Evolutionary conservation across 2,329 filamentous ascomycete genomes (phyloP), one percentile per base, ranked within the genome.

Genomic region (Sphaerulina vaccinii): DNA sequence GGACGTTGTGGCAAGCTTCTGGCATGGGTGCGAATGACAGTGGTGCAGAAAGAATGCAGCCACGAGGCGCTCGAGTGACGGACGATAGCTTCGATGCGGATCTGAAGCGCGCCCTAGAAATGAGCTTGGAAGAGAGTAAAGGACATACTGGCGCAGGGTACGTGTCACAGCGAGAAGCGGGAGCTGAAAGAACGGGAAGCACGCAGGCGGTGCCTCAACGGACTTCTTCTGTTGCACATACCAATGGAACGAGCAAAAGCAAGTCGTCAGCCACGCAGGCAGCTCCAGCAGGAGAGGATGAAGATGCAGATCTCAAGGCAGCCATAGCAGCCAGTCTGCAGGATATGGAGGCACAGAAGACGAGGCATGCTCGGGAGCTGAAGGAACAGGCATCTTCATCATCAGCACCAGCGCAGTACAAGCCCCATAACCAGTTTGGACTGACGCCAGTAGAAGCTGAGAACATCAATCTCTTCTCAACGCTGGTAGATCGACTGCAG

Each of bases 321-420:
- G 93, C 93, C 3, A 97, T 99, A 67, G 92, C 91, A 29, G 91
- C 95, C 15, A 97, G 93, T 4, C 70, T 99, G 52, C 87, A 88
- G 19, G 93, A 99, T 66, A 96, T 97, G 90, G 93, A 99, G 71
- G 88, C 96, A 70, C 92, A 99, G 69, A 97, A 99, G 77, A 87
- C 92, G 72, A 85, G 85, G 61, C 90, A 97, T 68, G 84, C 90
- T 1, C 88, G 87, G 4, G 84, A 84, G 1, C 79, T 97, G 62
- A 95, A 93, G 68, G 84, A 89, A 65, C 89, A 93, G 56, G 50
- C 63, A 7, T 60, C 64, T 5, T 65, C 65, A 5, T 56, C 59
- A 9, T 81, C 86, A 1, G 79, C 78, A 1, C 73, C 76, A 21
- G 71, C 75, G 9, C 68, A 78, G 19, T 74, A 80, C n/a, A 75